phyloP scores from a whole-genome alignment of 2,329 filamentous ascomycete species.

The Seiridium unicorne region DNA sequence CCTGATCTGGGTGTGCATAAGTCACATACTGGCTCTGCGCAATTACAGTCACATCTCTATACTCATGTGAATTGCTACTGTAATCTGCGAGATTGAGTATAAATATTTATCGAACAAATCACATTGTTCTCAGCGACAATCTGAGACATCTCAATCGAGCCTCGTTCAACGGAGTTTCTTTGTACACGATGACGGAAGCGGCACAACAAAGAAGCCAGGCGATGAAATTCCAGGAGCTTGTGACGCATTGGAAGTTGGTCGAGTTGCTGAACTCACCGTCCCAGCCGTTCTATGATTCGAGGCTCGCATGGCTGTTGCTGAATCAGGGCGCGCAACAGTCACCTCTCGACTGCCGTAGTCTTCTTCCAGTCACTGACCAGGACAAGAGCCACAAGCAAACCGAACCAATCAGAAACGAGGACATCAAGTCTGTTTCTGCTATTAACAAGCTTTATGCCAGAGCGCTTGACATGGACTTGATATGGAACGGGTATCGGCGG shows the following conservation, averaged over 20 bases:
- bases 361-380: not conserved
- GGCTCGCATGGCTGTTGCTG: not conserved
- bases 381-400: not conserved
- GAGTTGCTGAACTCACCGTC: not conserved
- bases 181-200: not conserved
- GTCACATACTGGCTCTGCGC: no score
- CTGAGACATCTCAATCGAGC: not conserved
- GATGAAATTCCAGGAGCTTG: not conserved
- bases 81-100: no score
- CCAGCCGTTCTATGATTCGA: not conserved
- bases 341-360: not conserved
- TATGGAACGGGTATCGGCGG: conserved; percentile 8
- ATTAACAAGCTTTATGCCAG: not conserved
- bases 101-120: no score
- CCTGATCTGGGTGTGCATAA: no score
- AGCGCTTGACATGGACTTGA: not conserved
- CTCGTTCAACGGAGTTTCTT: not conserved
- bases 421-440: not conserved
- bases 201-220: not conserved
- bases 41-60: no score
- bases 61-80: no score
- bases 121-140: no score
- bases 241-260: not conserved
- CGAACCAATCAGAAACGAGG: not conserved
- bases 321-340: not conserved